These are phyloP conservation scores for Malus hybrid DNA, from an alignment of 331 rosid genomes.

Conservation along the genomic window DNA sequence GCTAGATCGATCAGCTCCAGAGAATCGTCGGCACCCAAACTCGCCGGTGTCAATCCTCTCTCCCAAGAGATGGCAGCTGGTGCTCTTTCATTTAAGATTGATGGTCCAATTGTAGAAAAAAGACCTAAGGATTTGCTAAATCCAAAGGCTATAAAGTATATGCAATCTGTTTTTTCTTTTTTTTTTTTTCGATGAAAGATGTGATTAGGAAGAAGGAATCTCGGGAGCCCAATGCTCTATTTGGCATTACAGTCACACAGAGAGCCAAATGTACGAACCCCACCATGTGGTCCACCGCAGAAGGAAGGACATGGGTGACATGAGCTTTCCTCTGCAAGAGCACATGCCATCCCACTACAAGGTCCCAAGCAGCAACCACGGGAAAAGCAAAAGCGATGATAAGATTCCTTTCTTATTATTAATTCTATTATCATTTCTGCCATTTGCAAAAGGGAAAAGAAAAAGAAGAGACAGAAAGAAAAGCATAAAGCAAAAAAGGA, in stretches of 20 bases:
- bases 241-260: slow-evolving; percentile 85
- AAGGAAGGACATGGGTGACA: too few relatives aligned
- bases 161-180: slow-evolving; percentile 62
- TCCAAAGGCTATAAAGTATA: slow-evolving; percentile 92
- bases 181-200: slow-evolving; percentile 52
- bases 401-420: too few relatives aligned
- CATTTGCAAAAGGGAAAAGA: too few relatives aligned
- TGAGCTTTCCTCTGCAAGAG: too few relatives aligned
- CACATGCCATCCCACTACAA: too few relatives aligned
- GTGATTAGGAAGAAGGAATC: slow-evolving; percentile 85
- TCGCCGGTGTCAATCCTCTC: slow-evolving; percentile 95
- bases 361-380: too few relatives aligned
- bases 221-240: slow-evolving; percentile 81
- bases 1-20: slow-evolving; percentile 82
- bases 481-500: too few relatives aligned
- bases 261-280: too few relatives aligned
- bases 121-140: slow-evolving; percentile 95
- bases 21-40: slow-evolving; percentile 65
- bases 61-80: slow-evolving; percentile 99
- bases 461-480: too few relatives aligned
- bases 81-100: slow-evolving; percentile 72
- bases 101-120: slow-evolving; percentile 51
- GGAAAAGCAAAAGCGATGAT: too few relatives aligned
- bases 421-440: too few relatives aligned
- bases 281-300: too few relatives aligned